phyloP scores from a whole-genome alignment of 2,329 filamentous ascomycete species.

The Fusarium paranaense region DNA sequence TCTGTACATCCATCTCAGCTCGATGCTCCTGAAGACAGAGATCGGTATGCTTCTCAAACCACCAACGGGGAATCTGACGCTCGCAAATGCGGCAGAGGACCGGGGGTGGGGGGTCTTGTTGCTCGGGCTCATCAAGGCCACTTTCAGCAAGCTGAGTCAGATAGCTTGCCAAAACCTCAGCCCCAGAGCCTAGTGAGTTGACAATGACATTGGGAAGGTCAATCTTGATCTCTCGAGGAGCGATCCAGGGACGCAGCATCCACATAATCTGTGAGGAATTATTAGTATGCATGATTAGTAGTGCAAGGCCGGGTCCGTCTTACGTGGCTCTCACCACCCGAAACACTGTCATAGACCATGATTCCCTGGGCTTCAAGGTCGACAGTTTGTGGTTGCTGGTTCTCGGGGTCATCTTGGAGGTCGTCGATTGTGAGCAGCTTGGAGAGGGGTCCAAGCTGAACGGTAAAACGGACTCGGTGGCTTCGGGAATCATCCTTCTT shows the following conservation, averaged over 20 bases:
- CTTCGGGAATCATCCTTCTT: conserved; percentile 93
- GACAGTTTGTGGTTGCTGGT: conserved; percentile 60
- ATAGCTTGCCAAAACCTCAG: conserved; percentile 93
- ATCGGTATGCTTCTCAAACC: conserved; percentile 99
- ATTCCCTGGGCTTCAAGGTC: conserved; percentile 97
- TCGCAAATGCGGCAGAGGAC: conserved; percentile 98
- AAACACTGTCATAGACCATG: conserved; percentile 93
- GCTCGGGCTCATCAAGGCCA: conserved; percentile 78
- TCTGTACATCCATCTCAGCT: conserved; percentile 97
- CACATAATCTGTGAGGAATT: conserved; percentile 84
- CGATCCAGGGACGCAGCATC: conserved; percentile 95
- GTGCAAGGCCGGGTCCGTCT: conserved; percentile 53
- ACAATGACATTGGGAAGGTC: conserved; percentile 91
- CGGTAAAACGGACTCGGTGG: conserved; percentile 85
- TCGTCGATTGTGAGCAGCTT: conserved; percentile 66
- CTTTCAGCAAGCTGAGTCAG: conserved; percentile 89
- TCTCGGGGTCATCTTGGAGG: conserved; percentile 54
- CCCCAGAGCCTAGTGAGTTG: conserved; percentile 92
- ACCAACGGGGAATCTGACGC: conserved; percentile 97
- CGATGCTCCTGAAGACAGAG: conserved; percentile 95
- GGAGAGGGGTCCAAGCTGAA: conserved; percentile 76
- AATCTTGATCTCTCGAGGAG: conserved; percentile 93
- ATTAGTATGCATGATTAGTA: conserved; percentile 41
- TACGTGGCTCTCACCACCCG: conserved; percentile 91
- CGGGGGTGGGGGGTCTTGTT: conserved; percentile 85